Conservation (phyloP, 805 yeast genomes). For the Lipomyces chichibuensis region DNA sequence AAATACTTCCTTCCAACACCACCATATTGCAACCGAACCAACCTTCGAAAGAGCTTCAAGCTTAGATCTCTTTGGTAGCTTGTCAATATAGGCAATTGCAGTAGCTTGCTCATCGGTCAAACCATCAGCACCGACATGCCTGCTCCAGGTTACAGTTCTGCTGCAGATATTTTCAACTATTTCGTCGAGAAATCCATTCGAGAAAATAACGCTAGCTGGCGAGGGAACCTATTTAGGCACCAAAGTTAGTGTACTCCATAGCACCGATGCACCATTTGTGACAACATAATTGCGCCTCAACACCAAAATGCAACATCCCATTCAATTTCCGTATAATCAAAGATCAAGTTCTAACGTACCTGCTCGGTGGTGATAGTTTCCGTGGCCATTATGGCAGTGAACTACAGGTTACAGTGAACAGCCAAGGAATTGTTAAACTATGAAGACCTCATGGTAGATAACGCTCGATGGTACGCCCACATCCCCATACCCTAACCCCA, state of each 20-base stretch:
- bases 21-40: not conserved
- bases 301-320: not conserved
- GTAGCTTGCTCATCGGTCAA: conserved; percentile 70
- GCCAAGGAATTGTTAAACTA: not conserved
- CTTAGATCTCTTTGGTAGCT: conserved; percentile 37
- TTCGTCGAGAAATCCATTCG: conserved; percentile 68
- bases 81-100: conserved; percentile 57
- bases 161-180: conserved; percentile 57
- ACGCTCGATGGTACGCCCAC: conserved; percentile 20
- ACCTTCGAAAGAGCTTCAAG: conserved; percentile 1
- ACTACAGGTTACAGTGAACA: not conserved
- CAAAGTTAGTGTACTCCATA: not conserved
- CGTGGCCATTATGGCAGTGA: conserved; percentile 18
- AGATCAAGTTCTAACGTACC: conserved; percentile 4
- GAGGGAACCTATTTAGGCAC: conserved; percentile 30
- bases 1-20: not conserved
- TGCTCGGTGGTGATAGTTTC: conserved; percentile 19
- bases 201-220: conserved; percentile 50
- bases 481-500: conserved; percentile 4
- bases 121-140: conserved; percentile 73
- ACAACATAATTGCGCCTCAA: not conserved
- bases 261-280: not conserved
- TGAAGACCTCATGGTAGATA: conserved; percentile 1
- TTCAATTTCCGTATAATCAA: not conserved
- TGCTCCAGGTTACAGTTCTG: conserved; percentile 90